Evolutionary conservation across 345 rosid species (phyloP), one percentile per base, ranked within the genome.

Genomic region (Sisymbrium irio): DNA sequence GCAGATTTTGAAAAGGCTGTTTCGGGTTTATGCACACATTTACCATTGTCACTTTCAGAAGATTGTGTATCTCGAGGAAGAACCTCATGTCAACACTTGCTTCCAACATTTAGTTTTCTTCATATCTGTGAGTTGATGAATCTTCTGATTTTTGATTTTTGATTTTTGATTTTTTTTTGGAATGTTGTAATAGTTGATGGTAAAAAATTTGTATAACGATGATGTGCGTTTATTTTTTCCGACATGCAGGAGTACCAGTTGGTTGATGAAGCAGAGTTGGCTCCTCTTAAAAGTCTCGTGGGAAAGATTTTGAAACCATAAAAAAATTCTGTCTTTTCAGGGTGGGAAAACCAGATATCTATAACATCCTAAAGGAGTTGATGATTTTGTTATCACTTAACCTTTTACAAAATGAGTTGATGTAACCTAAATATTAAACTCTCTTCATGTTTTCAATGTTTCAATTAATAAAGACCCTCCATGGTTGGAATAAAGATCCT

Each of bases 61-160:
- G 71, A 84, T 94, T 71, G 93, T 89, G 74, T 70, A 82, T 77
- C 86, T 89, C 41, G 81, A 87, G 75, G 96, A 84, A 82, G 97
- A 94, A 78, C 95, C 97, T 54, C 96, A 94, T 83, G 82, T 94
- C 77, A 91, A 94, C 74, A 91, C 97, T 47, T 91, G 98, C 85
- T 91, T 94, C 84, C 86, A 94, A 81, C 92, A 91, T 79, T 88
- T 91, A 64, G 82, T 94, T 69, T 80, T 89, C 68, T 94, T 94
- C 69, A 79, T 92, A 41, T 73, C 76, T 69, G 98, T 94, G 82
- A 91, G 95, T 82, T 53, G 59, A 65, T 47, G 60, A 65, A 46
- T 40, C 13, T 17, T 65, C 17, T 36, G n/a, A 22, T 64, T 10
- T 22, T 45, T 14, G 57, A 42, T 9, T 19, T 49, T 41, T 41